Evolutionary conservation across 2,329 filamentous ascomycete species (phyloP).

Genomic region (Ophiosphaerella herpotricha): DNA sequence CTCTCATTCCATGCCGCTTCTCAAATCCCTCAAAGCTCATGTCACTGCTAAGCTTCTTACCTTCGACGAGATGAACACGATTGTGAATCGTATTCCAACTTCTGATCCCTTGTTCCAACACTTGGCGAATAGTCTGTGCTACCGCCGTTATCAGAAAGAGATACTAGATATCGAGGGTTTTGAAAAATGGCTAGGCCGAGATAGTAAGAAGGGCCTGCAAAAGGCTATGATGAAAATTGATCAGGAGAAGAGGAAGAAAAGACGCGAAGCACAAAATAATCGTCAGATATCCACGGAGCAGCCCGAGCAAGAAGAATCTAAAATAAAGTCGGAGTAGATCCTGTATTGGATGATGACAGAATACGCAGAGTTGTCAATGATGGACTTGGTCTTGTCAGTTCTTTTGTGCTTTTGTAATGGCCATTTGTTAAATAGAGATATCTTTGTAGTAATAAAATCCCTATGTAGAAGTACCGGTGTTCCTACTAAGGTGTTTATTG

Average conservation of each 20-base stretch:
- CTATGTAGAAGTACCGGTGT: no score
- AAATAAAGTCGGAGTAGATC: no score
- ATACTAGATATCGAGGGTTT: constrained; percentile 1
- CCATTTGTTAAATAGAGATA: no score
- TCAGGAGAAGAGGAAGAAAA: not conserved
- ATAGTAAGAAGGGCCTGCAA: not conserved
- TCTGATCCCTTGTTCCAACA: constrained; percentile 8
- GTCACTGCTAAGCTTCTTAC: not conserved
- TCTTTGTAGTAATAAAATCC: no score
- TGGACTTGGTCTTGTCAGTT: no score
- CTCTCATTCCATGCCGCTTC: constrained; percentile 4
- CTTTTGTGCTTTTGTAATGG: not conserved
- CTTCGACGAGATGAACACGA: constrained; percentile 1
- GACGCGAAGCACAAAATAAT: not conserved
- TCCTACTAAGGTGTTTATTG: no score
- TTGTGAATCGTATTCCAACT: not conserved
- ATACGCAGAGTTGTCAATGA: no score
- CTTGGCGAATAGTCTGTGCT: constrained; percentile 3
- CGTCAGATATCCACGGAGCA: not conserved
- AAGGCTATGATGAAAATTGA: constrained; percentile 3
- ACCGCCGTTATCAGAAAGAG: constrained; percentile 6
- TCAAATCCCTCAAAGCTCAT: constrained; percentile 1
- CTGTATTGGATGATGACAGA: no score
- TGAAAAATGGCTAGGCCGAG: not conserved
- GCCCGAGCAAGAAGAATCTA: no score